phyloP scores from a whole-genome alignment of 306 rosid genomes.

The Quercus robur region DNA sequence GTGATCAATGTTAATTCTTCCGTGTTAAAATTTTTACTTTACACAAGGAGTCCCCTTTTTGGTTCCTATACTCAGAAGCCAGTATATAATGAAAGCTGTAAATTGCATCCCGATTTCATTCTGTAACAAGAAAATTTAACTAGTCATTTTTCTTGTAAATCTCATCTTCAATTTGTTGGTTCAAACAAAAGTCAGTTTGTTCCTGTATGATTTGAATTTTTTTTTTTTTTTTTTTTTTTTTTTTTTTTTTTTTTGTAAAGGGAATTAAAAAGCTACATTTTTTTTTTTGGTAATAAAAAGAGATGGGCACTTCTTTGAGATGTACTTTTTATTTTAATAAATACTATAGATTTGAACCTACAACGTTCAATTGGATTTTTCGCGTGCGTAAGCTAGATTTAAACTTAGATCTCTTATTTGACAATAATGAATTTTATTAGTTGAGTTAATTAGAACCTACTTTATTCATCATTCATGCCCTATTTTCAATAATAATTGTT shows the following conservation, averaged over 20 bases:
- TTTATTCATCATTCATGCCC: too few relatives aligned
- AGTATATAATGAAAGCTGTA: conserved; percentile 33
- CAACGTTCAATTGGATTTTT: too few relatives aligned
- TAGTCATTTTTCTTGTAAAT: conserved; percentile 25
- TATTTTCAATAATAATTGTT: too few relatives aligned
- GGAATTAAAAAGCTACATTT: not conserved
- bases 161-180: conserved; percentile 16
- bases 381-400: too few relatives aligned
- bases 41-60: not conserved
- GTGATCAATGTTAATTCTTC: not conserved
- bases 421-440: too few relatives aligned
- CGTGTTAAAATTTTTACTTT: not conserved
- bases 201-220: not conserved
- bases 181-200: not conserved
- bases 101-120: conserved; percentile 23
- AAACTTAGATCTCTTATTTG: too few relatives aligned
- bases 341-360: too few relatives aligned
- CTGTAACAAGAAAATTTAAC: conserved; percentile 21
- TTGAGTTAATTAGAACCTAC: too few relatives aligned
- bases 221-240: too few relatives aligned
- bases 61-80: not conserved
- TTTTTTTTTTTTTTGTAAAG: not conserved
- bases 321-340: not conserved
- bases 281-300: not conserved
- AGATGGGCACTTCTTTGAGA: not conserved